These are phyloP conservation scores for Hericium erinaceus DNA, from an alignment of 768 basidiomycete species.

Conservation along the genomic window DNA sequence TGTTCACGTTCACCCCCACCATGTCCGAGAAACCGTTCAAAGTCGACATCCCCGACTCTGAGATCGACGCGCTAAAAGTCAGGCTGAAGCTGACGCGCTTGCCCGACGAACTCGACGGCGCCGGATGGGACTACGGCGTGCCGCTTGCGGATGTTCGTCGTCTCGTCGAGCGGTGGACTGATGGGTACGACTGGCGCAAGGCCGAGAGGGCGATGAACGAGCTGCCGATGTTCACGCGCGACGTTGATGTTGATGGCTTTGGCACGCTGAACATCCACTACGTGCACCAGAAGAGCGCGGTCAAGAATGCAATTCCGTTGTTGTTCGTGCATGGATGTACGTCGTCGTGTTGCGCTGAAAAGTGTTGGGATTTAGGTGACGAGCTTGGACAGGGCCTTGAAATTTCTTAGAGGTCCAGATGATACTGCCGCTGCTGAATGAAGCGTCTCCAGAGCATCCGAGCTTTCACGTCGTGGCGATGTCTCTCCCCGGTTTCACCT, in stretches of 20 bases:
- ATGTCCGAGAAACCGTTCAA: slow-evolving; percentile 32
- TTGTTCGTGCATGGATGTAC: slow-evolving; percentile 49
- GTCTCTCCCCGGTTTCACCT: slow-evolving; percentile 21
- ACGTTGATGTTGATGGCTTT: slow-evolving; percentile 22
- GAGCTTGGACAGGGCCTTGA: slow-evolving; percentile 37
- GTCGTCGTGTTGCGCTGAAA: slow-evolving; percentile 3
- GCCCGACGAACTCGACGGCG: slow-evolving; percentile 47
- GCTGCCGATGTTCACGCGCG: slow-evolving; percentile 24
- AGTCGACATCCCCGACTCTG: slow-evolving; percentile 33
- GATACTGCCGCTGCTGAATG: slow-evolving; percentile 19
- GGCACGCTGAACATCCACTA: slow-evolving; percentile 27
- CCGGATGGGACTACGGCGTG: slow-evolving; percentile 41
- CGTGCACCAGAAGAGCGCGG: slow-evolving; percentile 32
- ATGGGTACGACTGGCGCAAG: slow-evolving; percentile 20
- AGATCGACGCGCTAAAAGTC: slow-evolving; percentile 28
- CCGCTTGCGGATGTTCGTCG: slow-evolving; percentile 16
- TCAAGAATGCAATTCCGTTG: slow-evolving; percentile 38
- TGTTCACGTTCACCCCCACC: slow-evolving; percentile 15
- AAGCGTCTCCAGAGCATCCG: slow-evolving; percentile 6
- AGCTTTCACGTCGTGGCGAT: slow-evolving; percentile 22
- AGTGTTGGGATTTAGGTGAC: background rate
- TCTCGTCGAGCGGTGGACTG: slow-evolving; percentile 19
- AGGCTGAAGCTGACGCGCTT: slow-evolving; percentile 39
- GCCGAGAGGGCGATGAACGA: slow-evolving; percentile 20
- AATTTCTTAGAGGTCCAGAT: slow-evolving; percentile 36